Conservation (phyloP, 169 alveolate genomes). For the Plasmodium falciparum region DNA sequence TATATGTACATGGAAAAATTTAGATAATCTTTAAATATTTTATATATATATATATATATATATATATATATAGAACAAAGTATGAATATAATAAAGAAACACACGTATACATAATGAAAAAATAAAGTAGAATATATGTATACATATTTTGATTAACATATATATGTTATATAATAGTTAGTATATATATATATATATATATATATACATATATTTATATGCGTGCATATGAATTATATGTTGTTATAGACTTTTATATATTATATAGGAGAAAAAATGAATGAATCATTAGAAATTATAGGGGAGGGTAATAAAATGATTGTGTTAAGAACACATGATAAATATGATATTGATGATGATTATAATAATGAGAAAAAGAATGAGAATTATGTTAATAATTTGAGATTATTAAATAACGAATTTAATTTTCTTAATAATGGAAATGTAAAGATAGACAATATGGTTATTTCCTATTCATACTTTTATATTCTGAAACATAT, state of each 20-base stretch:
- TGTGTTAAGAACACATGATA: conserved; percentile 29
- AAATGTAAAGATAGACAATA: background rate
- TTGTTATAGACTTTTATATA: background rate
- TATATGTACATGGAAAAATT: no score
- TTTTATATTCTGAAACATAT: conserved; percentile 27
- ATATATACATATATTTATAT: background rate
- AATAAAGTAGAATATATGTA: background rate
- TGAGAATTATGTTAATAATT: background rate
- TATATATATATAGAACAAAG: no score
- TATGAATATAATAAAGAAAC: no score
- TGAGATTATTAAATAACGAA: background rate
- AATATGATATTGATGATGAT: conserved; percentile 1
- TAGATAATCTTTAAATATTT: no score
- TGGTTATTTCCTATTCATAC: background rate
- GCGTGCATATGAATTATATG: background rate
- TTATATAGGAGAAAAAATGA: conserved; percentile 12
- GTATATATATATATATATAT: conserved; percentile 9
- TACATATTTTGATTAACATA: conserved; percentile 2
- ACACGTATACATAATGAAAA: no score
- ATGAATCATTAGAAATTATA: conserved; percentile 25
- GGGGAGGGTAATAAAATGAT: conserved; percentile 74
- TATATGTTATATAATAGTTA: conserved; percentile 7
- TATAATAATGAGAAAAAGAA: conserved; percentile 10
- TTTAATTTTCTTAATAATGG: background rate
- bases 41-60: no score